Base-by-base conservation (phyloP, 2,329 filamentous ascomycete species). In the Talaromyces sp. region DNA sequence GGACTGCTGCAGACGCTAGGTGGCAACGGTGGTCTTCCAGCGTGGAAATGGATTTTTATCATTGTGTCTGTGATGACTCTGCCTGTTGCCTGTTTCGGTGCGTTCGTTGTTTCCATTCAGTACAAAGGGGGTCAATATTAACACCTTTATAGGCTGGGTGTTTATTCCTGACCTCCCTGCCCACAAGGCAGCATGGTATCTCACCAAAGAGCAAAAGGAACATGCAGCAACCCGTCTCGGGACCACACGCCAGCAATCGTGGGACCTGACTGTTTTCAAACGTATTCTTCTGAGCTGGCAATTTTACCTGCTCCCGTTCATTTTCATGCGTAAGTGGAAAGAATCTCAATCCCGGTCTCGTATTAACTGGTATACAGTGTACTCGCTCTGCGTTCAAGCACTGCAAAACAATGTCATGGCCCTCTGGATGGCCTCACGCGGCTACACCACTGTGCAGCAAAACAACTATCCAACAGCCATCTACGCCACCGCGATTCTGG, bases 61-160 rank as follows among this genome's bases (percentile, higher is more conserved):
- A 70, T 82, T 10, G 80, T 82, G 63, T 80, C 80, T 24, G 52
- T 59, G 13, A 62, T 63, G 56, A 63, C 62, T 7, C 35, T 61
- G 10, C 50, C 85, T 0, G 78, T 86, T 0, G 78, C 82, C 0
- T 58, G 81, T 3, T 69, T 71, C 3, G 75, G 83, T 13, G 81
- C 84, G 69, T 83, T 79, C 68, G 85, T 87, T 69, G n/a, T 82
- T 88, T 24, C 78, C 85, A 56, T 27, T 9, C 14, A 14, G 6
- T 21, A 0, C 1, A 4, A 2, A n/a, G n/a, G n/a, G n/a, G n/a
- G n/a, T n/a, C n/a, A n/a, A n/a, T n/a, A n/a, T n/a, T n/a, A n/a
- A n/a, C n/a, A n/a, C n/a, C n/a, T n/a, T n/a, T n/a, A n/a, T 5
- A 77, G 75, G 76, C 5, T 80, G 77, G 77, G 66, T 79, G 14